Percentiles rank a stretch among this genome's conserved stretches.
Conservation (phyloP, 1,139 yeast genomes). For the Saccharomycopsis hybrid region DNA sequence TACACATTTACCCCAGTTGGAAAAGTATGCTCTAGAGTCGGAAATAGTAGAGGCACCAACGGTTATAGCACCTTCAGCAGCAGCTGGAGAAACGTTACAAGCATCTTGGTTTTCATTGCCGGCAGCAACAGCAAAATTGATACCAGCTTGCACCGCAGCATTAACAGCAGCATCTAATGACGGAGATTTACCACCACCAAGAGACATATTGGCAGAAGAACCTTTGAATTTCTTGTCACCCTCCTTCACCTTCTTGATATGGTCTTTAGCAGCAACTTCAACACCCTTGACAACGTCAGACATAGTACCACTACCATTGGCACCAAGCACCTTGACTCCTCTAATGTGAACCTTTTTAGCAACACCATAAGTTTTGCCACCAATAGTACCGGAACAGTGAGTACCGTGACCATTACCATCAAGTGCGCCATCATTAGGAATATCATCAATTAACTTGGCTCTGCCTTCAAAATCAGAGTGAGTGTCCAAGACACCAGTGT, state of each 20-base stretch:
- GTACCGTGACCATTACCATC: slow-evolving; percentile 94
- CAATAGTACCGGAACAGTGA: slow-evolving; percentile 85
- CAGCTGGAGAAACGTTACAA: slow-evolving; percentile 77
- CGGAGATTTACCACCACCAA: slow-evolving; percentile 84
- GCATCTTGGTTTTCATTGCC: slow-evolving; percentile 86
- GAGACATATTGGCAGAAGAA: slow-evolving; percentile 84
- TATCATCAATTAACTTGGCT: slow-evolving; percentile 89
- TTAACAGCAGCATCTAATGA: slow-evolving; percentile 80
- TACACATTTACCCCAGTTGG: slow-evolving; percentile 80
- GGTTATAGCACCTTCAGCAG: slow-evolving; percentile 68
- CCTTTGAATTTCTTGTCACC: slow-evolving; percentile 44
- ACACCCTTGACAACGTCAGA: slow-evolving; percentile 79
- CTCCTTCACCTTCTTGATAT: slow-evolving; percentile 45
- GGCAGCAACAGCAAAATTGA: slow-evolving; percentile 84
- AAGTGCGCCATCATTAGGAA: slow-evolving; percentile 69
- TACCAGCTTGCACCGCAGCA: slow-evolving; percentile 76
- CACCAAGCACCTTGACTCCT: slow-evolving; percentile 72
- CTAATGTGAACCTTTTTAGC: slow-evolving; percentile 70
- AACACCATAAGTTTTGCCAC: slow-evolving; percentile 67
- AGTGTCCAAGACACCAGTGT: slow-evolving; percentile 80
- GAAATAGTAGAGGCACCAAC: slow-evolving; percentile 79
- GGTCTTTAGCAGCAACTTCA: slow-evolving; percentile 67
- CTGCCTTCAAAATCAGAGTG: slow-evolving; percentile 88
- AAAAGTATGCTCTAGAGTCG: slow-evolving; percentile 72
- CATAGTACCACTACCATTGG: slow-evolving; percentile 75